Conservation (phyloP, 2,329 filamentous ascomycete genomes). For the Emmonsiellopsis sp. region DNA sequence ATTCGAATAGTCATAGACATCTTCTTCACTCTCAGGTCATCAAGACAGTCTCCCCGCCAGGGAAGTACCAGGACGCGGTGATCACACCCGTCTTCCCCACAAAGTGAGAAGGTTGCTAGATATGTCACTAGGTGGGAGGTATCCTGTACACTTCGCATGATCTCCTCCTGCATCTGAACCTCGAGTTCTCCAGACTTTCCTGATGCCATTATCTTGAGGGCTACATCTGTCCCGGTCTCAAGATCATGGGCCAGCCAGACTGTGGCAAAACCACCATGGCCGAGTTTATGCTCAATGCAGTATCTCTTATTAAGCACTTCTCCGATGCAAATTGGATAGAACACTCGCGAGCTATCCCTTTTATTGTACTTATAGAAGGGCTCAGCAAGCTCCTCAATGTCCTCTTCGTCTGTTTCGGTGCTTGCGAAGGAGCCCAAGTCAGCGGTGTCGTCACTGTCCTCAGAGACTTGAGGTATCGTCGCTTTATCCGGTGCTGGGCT, state of each 20-base stretch:
- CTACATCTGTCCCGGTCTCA: conserved; percentile 14
- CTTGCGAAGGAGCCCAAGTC: conserved; percentile 8
- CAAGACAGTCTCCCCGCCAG: background rate
- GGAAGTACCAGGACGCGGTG: conserved; percentile 9
- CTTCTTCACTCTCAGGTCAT: background rate
- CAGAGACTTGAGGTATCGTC: background rate
- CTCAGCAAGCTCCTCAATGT: conserved; percentile 14
- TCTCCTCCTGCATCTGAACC: conserved; percentile 1
- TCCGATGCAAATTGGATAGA: conserved; percentile 9
- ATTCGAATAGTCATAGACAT: conserved; percentile 1
- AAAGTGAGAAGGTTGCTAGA: background rate
- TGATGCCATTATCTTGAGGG: conserved; percentile 17
- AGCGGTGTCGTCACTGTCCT: background rate
- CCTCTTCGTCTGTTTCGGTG: conserved; percentile 13
- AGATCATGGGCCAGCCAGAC: conserved; percentile 20
- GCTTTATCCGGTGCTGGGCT: background rate
- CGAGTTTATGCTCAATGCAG: conserved; percentile 18
- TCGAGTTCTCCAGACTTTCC: conserved; percentile 9
- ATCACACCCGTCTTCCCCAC: conserved; percentile 1
- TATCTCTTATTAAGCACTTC: conserved; percentile 18
- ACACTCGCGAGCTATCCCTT: conserved; percentile 7
- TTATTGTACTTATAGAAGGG: conserved; percentile 13
- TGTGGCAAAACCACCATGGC: conserved; percentile 17
- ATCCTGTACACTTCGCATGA: background rate
- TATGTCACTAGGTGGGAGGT: background rate